Conservation (phyloP, 78 protist species). For the Protostelium mycophagum region DNA sequence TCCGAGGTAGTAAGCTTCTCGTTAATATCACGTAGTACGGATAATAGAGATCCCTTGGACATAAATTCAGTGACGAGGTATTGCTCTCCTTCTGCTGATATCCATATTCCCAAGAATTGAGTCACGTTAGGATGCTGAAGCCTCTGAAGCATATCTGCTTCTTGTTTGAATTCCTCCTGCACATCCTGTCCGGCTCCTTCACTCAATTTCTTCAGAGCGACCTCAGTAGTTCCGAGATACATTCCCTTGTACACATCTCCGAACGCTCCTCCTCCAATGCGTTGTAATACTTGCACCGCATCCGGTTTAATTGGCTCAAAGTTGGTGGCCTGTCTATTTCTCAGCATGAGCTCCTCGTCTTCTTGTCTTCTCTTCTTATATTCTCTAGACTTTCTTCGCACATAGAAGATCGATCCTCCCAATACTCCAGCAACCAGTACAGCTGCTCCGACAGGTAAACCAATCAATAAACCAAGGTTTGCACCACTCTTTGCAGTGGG, state of each 20-base stretch:
- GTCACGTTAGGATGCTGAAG: neutral
- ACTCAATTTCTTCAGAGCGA: neutral
- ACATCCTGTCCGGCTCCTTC: neutral
- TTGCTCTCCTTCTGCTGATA: neutral
- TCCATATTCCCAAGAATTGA: neutral
- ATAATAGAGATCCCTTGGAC: neutral
- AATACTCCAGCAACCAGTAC: neutral
- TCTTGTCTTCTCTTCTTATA: neutral
- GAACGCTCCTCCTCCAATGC: neutral
- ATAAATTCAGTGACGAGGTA: neutral
- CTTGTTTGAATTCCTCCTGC: neutral
- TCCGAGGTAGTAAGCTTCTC: neutral
- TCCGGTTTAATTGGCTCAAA: neutral
- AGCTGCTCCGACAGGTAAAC: neutral
- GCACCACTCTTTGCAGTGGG: neutral
- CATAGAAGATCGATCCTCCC: neutral
- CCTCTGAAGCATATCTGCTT: neutral
- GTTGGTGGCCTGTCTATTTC: neutral
- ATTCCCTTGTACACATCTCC: neutral
- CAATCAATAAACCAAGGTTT: neutral
- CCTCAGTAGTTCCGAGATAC: neutral
- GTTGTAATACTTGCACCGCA: neutral
- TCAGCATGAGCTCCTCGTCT: neutral
- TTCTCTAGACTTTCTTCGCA: neutral
- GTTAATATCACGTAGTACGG: neutral